Percentiles rank a stretch among this genome's conserved stretches.
Evolutionary conservation across 2,329 filamentous ascomycete species (phyloP).

Genomic region (Aspergillus ruber): DNA sequence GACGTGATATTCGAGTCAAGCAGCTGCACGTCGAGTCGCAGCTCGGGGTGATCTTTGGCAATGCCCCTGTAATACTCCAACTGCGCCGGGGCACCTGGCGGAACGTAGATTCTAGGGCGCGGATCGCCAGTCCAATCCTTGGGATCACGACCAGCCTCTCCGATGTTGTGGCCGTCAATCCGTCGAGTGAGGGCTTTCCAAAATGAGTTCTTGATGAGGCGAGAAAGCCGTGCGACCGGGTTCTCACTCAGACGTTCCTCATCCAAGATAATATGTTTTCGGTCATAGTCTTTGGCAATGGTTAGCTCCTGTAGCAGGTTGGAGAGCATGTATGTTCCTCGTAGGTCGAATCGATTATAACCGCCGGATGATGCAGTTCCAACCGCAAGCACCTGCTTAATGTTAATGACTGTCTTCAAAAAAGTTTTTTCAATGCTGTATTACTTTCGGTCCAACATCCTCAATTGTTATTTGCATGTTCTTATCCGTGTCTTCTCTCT

Average conservation of each 20-base stretch:
- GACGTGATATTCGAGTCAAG: slow-evolving; percentile 68
- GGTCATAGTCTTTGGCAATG: slow-evolving; percentile 82
- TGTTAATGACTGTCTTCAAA: slow-evolving; percentile 17
- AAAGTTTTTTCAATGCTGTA: not conserved
- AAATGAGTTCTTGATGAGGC: slow-evolving; percentile 82
- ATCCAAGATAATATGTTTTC: slow-evolving; percentile 83
- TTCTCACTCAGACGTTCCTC: slow-evolving; percentile 91
- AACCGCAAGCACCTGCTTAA: slow-evolving; percentile 66
- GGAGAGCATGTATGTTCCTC: slow-evolving; percentile 94
- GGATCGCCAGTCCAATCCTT: slow-evolving; percentile 95
- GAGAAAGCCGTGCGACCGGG: slow-evolving; percentile 77
- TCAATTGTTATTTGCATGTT: slow-evolving; percentile 99
- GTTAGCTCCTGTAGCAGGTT: slow-evolving; percentile 94
- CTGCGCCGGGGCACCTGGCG: slow-evolving; percentile 76
- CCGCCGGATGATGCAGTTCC: slow-evolving; percentile 82
- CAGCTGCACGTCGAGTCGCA: slow-evolving; percentile 78
- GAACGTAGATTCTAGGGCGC: slow-evolving; percentile 85
- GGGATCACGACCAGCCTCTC: slow-evolving; percentile 77
- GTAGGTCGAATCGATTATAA: slow-evolving; percentile 79
- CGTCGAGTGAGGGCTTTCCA: slow-evolving; percentile 86
- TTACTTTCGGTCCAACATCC: slow-evolving; percentile 82
- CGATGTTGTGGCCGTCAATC: slow-evolving; percentile 76
- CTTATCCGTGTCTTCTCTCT: slow-evolving; percentile 84
- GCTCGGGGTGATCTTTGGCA: slow-evolving; percentile 69
- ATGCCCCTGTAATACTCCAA: slow-evolving; percentile 81